phyloP scores from a whole-genome alignment of 129 eudicot species.

The Oenanthe sinensis region DNA sequence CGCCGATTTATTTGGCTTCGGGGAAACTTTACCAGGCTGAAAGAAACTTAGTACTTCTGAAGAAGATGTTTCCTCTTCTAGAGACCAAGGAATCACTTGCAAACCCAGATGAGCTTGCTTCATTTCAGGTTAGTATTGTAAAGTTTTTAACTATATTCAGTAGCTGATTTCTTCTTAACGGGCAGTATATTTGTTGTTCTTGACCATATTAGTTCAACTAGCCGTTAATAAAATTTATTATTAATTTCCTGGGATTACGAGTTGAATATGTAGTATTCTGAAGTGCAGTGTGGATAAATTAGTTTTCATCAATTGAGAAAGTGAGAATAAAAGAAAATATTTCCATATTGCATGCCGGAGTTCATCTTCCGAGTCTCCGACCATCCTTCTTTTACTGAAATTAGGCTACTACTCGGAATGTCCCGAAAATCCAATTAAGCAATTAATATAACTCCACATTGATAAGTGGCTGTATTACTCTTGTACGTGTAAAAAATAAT shows the following conservation, averaged over 20 bases:
- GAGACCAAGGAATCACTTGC: slow-evolving; percentile 69
- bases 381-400: not conserved
- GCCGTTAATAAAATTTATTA: not conserved
- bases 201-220: not conserved
- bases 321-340: not conserved
- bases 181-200: not conserved
- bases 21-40: slow-evolving; percentile 68
- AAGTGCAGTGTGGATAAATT: not conserved
- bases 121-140: slow-evolving; percentile 42
- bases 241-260: not conserved
- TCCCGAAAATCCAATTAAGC: not conserved
- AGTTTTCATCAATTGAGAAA: not conserved
- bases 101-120: slow-evolving; percentile 59
- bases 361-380: not conserved
- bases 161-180: not conserved
- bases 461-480: not conserved
- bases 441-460: not conserved
- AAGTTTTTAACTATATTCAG: not conserved
- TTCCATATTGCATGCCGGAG: not conserved
- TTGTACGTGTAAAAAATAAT: not conserved
- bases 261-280: not conserved
- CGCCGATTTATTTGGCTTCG: slow-evolving; percentile 76
- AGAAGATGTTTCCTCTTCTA: slow-evolving; percentile 70
- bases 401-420: not conserved
- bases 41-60: slow-evolving; percentile 56